Evolutionary conservation across 768 basidiomycete genomes (phyloP).

Genomic region (Multifurca ochricompacta): DNA sequence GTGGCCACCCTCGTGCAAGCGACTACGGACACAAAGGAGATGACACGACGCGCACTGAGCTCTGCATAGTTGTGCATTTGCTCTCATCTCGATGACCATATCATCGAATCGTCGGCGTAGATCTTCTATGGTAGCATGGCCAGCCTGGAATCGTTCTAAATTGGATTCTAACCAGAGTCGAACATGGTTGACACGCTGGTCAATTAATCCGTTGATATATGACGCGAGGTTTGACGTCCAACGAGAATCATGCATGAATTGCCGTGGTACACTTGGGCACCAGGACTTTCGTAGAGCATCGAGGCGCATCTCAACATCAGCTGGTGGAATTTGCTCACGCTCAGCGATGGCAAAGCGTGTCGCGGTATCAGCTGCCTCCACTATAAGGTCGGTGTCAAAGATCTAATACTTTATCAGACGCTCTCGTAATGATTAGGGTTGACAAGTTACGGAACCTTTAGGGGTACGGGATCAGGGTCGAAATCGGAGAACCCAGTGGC

Average conservation of each 20-base stretch:
- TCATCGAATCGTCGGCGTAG: conserved; percentile 38
- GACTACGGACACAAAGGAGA: conserved; percentile 38
- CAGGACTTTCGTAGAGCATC: conserved; percentile 25
- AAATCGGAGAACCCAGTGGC: conserved; percentile 40
- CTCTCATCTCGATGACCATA: conserved; percentile 36
- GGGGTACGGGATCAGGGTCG: conserved; percentile 38
- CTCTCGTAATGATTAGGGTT: too few relatives aligned
- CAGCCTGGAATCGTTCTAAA: conserved; percentile 35
- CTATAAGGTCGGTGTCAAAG: conserved; percentile 39
- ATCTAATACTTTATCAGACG: conserved; percentile 31
- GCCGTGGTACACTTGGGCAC: conserved; percentile 29
- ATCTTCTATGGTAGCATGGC: conserved; percentile 37
- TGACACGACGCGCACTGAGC: conserved; percentile 40
- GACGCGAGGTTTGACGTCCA: conserved; percentile 37
- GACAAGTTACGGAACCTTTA: conserved; percentile 35
- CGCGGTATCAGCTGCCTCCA: conserved; percentile 33
- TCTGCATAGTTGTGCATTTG: conserved; percentile 42
- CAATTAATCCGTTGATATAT: conserved; percentile 34
- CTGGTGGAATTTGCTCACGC: conserved; percentile 16
- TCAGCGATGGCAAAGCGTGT: conserved; percentile 29
- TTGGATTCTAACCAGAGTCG: conserved; percentile 44
- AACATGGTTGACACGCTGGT: conserved; percentile 41
- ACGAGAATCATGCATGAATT: conserved; percentile 30
- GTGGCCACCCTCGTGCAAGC: conserved; percentile 42
- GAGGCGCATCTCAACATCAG: conserved; percentile 24